These are phyloP conservation scores for Kodamaea sp. DNA, from an alignment of 1,139 yeast species.

Conservation along the genomic window DNA sequence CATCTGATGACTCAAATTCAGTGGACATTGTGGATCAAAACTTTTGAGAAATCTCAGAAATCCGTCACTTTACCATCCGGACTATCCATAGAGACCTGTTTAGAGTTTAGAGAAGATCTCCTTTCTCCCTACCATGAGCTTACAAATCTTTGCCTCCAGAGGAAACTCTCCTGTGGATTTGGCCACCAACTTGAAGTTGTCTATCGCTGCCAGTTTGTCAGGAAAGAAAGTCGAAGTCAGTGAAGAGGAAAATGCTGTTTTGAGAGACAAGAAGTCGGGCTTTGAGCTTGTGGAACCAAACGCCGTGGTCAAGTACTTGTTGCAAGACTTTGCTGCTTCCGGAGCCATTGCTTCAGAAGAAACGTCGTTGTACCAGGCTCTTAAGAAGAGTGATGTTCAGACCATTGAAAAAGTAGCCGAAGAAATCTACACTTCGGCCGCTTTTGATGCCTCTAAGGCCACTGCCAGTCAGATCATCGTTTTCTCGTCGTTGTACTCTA, in stretches of 20 bases:
- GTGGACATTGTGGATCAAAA: too few species aligned
- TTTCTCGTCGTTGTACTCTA: conserved; percentile 47
- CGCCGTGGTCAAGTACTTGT: conserved; percentile 74
- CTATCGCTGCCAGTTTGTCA: conserved; percentile 51
- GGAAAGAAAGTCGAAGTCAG: conserved; percentile 27
- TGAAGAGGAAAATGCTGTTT: conserved; percentile 38
- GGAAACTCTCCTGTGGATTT: conserved; percentile 33
- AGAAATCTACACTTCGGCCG: conserved; percentile 12
- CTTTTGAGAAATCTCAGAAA: background rate
- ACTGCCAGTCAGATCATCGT: conserved; percentile 48
- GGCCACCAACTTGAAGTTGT: conserved; percentile 59
- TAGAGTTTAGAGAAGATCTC: too few species aligned
- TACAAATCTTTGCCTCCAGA: conserved; percentile 15
- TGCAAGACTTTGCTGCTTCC: conserved; percentile 44
- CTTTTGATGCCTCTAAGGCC: conserved; percentile 16
- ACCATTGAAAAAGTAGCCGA: conserved; percentile 3
- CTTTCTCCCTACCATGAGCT: conserved; percentile 2
- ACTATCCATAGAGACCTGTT: too few species aligned
- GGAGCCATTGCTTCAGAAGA: conserved; percentile 31
- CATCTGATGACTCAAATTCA: too few species aligned
- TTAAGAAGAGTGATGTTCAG: conserved; percentile 8
- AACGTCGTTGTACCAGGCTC: conserved; percentile 19
- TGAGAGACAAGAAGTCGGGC: conserved; percentile 35
- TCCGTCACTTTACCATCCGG: too few species aligned
- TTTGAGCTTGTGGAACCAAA: conserved; percentile 73